Base-by-base conservation (phyloP, 2,329 filamentous ascomycete species). In the Grosmannia clavigera region DNA sequence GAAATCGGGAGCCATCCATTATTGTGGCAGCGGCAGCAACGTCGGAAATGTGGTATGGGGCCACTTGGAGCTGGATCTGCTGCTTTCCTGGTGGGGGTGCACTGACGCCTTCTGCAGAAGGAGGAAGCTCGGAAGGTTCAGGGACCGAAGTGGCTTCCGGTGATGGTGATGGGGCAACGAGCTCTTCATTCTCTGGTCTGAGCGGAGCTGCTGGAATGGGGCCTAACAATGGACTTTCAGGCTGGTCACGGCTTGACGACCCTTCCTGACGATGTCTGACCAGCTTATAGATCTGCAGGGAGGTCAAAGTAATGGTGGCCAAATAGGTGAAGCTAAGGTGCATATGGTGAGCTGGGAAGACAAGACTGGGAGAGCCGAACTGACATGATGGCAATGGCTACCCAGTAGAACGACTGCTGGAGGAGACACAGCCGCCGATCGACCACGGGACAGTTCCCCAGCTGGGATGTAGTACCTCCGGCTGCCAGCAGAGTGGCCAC, bases 301-400 rank as follows among this genome's bases (percentile, higher is more conserved):
- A 7, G 0, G 48, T 33, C 54, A 58, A 22, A 55, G 55, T 29
- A 27, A 60, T 51, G 25, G 55, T 35, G 19, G 52, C 51, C n/a
- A 58, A 46, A 19, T 55, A 61, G 38, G 60, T 43, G 51, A 58
- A 40, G 16, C 60, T 61, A 35, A 3, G 33, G 33, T 5, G 22
- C 12, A 16, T 6, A 16, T 40, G 12, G 53, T 55, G 53, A 55
- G 53, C 38, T 14, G 38, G 6, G n/a, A n/a, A 46, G 38, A 40
- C 12, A 40, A 40, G 38, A 40, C 12, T 14, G 14, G 35, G 55
- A 57, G 38, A 46, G 33, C 7, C 4, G 25, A 29, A 16, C 48
- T 3, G 31, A 58, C 57, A 58, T 25, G 33, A 58, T 27, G 22
- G 48, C n/a, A 7, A 40, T 16, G 12, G 48, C 33, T 2, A 25